These are phyloP conservation scores for Cenchrus purpureus DNA, from an alignment of 176 grass and related monocot genomes.

Conservation along the genomic window DNA sequence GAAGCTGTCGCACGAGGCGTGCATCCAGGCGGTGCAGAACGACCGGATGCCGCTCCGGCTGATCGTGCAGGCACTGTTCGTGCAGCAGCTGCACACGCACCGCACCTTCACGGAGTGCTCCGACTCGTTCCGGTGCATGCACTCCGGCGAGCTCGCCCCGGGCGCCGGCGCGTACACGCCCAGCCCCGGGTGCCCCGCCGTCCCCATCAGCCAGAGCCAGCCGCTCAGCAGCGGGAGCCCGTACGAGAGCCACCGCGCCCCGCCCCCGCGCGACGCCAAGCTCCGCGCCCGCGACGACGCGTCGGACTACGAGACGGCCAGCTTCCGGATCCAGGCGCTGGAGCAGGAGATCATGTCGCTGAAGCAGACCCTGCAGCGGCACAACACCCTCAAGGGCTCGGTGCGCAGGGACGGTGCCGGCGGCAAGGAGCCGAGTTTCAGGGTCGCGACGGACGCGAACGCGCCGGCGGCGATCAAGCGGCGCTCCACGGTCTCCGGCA, in stretches of 20 bases:
- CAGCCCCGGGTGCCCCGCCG: conserved; percentile 53
- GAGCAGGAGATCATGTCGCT: conserved; percentile 81
- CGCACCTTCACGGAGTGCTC: conserved; percentile 77
- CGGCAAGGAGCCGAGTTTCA: conserved; percentile 54
- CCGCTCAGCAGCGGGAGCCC: conserved; percentile 52
- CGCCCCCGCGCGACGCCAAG: conserved; percentile 30
- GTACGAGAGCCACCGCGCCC: conserved; percentile 32
- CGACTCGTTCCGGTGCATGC: conserved; percentile 73
- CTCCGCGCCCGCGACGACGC: conserved; percentile 39
- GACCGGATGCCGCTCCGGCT: conserved; percentile 88
- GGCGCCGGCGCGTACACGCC: conserved; percentile 52
- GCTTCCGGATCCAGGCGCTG: conserved; percentile 84
- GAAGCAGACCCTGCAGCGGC: conserved; percentile 71
- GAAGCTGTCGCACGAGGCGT: conserved; percentile 78
- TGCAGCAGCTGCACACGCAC: conserved; percentile 92
- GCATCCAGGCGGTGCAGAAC: conserved; percentile 90
- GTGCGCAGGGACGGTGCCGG: not conserved
- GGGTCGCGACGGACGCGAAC: conserved; percentile 30
- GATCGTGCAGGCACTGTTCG: conserved; percentile 92
- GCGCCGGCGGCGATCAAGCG: conserved; percentile 23
- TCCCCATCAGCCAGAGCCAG: conserved; percentile 61
- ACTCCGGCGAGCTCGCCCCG: conserved; percentile 54
- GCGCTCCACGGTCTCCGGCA: conserved; percentile 53
- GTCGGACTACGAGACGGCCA: conserved; percentile 71
- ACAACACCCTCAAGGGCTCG: conserved; percentile 52